These are phyloP conservation scores for Mycena leptocephala DNA, from an alignment of 768 basidiomycete genomes.

Conservation along the genomic window DNA sequence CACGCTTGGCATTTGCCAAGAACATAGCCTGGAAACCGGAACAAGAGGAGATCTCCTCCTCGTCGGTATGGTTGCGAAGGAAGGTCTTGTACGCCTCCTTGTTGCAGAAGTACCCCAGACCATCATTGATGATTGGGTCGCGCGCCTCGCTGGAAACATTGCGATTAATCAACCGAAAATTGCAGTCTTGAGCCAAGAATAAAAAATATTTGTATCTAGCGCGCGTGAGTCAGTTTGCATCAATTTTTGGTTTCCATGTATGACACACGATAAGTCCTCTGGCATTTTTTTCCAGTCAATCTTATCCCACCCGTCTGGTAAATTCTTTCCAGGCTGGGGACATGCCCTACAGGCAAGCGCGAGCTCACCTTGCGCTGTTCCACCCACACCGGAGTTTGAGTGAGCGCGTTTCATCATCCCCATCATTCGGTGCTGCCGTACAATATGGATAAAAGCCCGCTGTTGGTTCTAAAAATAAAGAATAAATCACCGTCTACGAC, in stretches of 20 bases:
- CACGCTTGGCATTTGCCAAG: conserved; percentile 5
- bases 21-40: conserved; percentile 25
- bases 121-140: conserved; percentile 3
- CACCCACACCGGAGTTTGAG: not conserved
- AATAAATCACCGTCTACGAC: not conserved
- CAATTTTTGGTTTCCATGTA: not conserved
- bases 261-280: not conserved
- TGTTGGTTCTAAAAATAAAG: not conserved
- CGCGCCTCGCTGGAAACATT: not conserved
- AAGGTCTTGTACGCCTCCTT: not conserved
- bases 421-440: not conserved
- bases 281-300: not conserved
- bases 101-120: conserved; percentile 4
- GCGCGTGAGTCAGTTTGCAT: no score
- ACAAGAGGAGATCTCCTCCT: conserved; percentile 28
- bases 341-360: not conserved
- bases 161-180: conserved; percentile 3
- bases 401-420: not conserved
- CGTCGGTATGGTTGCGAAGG: not conserved
- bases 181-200: not conserved
- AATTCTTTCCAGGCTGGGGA: not conserved
- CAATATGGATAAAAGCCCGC: not conserved
- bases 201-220: conserved; percentile 5
- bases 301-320: not conserved
- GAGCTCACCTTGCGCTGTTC: not conserved